Evolutionary conservation across 2,329 filamentous ascomycete genomes (phyloP).

Genomic region (Microsporum audouinii): DNA sequence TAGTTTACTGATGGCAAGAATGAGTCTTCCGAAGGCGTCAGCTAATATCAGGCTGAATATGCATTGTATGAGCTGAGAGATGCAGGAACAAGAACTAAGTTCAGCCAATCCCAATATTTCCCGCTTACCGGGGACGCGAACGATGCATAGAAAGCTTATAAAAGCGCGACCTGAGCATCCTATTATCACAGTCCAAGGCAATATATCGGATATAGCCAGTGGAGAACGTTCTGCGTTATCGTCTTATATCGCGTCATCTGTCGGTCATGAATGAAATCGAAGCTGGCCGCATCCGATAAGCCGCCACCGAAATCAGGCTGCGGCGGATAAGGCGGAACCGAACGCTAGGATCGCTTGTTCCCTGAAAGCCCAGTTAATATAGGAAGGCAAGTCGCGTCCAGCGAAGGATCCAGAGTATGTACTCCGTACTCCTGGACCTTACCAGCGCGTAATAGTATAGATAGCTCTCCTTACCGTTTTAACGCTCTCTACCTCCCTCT

Average conservation of each 20-base stretch:
- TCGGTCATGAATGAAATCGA: background rate
- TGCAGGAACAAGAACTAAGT: background rate
- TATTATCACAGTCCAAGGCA: background rate
- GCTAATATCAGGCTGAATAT: no score
- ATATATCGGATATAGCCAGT: background rate
- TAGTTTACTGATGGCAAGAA: background rate
- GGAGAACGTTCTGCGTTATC: background rate
- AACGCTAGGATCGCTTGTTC: background rate
- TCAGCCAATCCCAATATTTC: background rate
- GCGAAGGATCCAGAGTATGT: background rate
- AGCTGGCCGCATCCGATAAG: background rate
- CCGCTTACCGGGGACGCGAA: background rate
- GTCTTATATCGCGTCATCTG: background rate
- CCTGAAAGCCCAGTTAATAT: background rate
- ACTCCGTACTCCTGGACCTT: no score
- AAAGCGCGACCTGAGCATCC: background rate
- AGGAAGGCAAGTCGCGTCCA: background rate
- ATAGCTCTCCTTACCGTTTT: no score
- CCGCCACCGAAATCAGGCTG: background rate
- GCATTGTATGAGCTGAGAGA: background rate
- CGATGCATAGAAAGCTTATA: background rate
- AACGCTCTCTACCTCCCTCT: no score
- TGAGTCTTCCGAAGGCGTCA: background rate
- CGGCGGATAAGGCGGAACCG: background rate
- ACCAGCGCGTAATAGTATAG: no score